Conservation (phyloP, 768 basidiomycete genomes). For the Lentinula sp. region DNA sequence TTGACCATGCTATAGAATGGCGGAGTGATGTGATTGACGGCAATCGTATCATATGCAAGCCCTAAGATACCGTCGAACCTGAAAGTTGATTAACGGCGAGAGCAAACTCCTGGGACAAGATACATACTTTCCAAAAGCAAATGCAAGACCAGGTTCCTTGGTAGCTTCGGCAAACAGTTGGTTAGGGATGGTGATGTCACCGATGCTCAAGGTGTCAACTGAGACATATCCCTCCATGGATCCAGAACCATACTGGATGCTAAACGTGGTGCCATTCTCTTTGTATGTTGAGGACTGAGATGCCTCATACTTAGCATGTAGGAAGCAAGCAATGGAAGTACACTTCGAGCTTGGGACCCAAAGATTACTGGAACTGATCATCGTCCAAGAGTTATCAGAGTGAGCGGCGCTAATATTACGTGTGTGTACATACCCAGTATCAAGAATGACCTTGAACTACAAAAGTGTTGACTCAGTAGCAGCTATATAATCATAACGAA, state of each 20-base stretch:
- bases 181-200: constrained; percentile 66
- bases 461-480: not conserved
- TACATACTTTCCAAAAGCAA: constrained; percentile 90
- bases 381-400: constrained; percentile 1
- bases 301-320: constrained; percentile 90
- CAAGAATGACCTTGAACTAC: constrained; percentile 91
- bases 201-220: constrained; percentile 71
- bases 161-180: constrained; percentile 95
- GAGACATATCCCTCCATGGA: constrained; percentile 97
- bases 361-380: constrained; percentile 74
- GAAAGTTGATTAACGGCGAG: not conserved
- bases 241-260: constrained; percentile 92
- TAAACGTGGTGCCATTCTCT: constrained; percentile 82
- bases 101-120: not conserved
- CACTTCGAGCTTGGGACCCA: constrained; percentile 87
- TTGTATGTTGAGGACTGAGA: constrained; percentile 76
- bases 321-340: constrained; percentile 88
- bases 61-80: constrained; percentile 97
- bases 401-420: not conserved
- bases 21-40: constrained; percentile 87
- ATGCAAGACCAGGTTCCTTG: constrained; percentile 94
- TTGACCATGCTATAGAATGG: constrained; percentile 94
- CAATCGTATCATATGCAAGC: constrained; percentile 91
- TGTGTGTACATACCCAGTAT: constrained; percentile 60
- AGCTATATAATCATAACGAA: not conserved